Evolutionary conservation across 2,329 filamentous ascomycete species (phyloP), one percentile per base, ranked within the genome.

Genomic region (Verticillium alfalfae): DNA sequence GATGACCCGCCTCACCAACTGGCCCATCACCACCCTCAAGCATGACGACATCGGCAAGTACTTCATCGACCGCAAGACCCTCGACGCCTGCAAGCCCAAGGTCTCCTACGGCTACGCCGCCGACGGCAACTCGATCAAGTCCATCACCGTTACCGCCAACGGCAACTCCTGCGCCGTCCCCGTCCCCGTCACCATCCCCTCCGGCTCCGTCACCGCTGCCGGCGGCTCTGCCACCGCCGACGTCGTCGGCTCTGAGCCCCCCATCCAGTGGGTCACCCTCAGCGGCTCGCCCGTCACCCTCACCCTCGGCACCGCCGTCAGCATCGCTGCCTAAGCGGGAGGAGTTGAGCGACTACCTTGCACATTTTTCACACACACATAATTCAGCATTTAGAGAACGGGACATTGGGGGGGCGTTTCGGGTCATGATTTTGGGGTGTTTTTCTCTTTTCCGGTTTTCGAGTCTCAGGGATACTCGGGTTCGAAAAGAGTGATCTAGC

Each of bases 171-270:
- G 84, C 72, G 70, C 69, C 49, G 79, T 76, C 0, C 73, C 79
- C 0, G 80, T 87, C 57, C 84, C 84, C 0, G 77, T 87, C 18
- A 86, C 83, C 1, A 76, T 86, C 63, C 84, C 80, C 41, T 70
- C 70, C 5, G 70, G 72, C 5, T 68, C 74, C 1, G 78, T 78
- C 12, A 74, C 77, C 18, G 74, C 73, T 52, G 78, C 75, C 0
- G 75, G 76, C 36, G 77, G 77, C 36, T 78, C 77, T 39, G 76
- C 54, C 18, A 45, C 74, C 1, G 76, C 73, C 38, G 83, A 88
- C 67, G 72, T 85, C 70, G 67, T 85, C 18, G 86, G 84, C n/a
- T 77, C 68, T 52, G 82, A 84, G 69, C 81, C 82, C 5, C 67
- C 79, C 54, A 84, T 82, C 2, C 71, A 81, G 59, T 84, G 80